Evolutionary conservation across 2,329 filamentous ascomycete genomes (phyloP), one percentile per base, ranked within the genome.

Genomic region (Alternaria triticina): DNA sequence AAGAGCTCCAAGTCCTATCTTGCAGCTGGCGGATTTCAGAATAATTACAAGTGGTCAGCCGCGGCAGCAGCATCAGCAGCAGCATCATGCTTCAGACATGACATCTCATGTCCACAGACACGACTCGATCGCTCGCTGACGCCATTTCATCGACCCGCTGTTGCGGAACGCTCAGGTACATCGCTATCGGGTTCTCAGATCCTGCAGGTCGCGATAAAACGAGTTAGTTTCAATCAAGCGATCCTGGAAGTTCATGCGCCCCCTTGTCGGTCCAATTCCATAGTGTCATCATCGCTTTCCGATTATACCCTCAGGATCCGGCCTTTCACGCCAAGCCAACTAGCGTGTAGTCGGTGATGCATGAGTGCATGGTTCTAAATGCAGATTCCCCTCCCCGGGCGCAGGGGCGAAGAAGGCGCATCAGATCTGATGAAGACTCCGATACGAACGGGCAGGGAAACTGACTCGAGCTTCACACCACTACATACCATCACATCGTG

Each of bases 271-370:
- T 50, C 22, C 52, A 59, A 56, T 33, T 52, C 50, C 40, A 47
- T 51, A 8, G 49, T 58, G 56, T 59, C 60, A 62, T 62, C 51
- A 13, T 54, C 36, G 44, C 51, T 25, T 61, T 58, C 59, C n/a
- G 44, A 22, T 20, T 46, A 33, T 47, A 62, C 27, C 11, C 43
- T 59, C 15, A 15, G 30, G 9, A 20, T 46, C 49, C 30, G 22
- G 49, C 45, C 25, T 44, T 40, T 23, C 20, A 36, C 12, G 56
- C 60, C 56, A 54, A 62, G 56, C 4, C 11, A 5, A 23, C 12
- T 63, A 62, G 60, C 50, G 44, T 62, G 60, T 62, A 62, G 60
- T 62, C 60, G 60, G 49, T 20, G 44, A 40, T 62, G 52, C 22
- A 33, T 28, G 12, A 27, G 20, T 36, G 40, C 57, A 45, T 30